Base-by-base conservation (phyloP, 768 basidiomycete genomes). In the Amanita rubescens region DNA sequence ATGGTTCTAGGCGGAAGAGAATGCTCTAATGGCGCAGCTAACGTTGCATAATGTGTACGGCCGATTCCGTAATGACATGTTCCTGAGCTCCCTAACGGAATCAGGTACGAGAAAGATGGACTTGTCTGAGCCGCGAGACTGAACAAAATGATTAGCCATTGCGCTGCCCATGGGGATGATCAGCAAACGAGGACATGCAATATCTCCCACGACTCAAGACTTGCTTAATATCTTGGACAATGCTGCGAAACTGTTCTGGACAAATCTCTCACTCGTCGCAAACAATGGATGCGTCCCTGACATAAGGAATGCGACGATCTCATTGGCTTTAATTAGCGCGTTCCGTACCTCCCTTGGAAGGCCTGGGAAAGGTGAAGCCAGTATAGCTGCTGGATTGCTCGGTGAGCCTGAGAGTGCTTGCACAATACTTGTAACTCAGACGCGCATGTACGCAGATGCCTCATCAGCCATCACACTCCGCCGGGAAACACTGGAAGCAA, bases 81-180 rank as follows among this genome's bases (percentile, higher is more conserved):
- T 94, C 64, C 73, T 96, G 54, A 93, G 86, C 62, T 94, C 94
- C 15, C 71, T 97, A 20, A 79, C 86, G 0, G 95, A 98, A 65
- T 95, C 95, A 1, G 85, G 94, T 95, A 61, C 33, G 90, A 70
- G 14, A 33, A 54, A 12, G 43, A 34, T 32, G 9, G 24, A n/a
- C 10, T 19, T 30, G 32, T 27, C 12, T 25, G 41, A 20, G 14
- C 10, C 39, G 19, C 35, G 9, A 22, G 27, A 43, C 22, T 6
- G 42, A n/a, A 33, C 49, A 5, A 15, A 2, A 22, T 54, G 62
- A 17, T 32, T 57, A 96, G 88, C 89, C 20, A 86, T 95, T 56
- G 82, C 90, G 3, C 75, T 93, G 53, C 90, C 91, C 0, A 84
- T 90, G 81, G 84, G 87, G 0, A 82, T 86, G 73, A 77, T 79